A percentile compares a stretch with the other conserved stretches of the same genome.
Conservation (phyloP, 495 filamentous ascomycete species). For the Hypoxylon trugodes region DNA sequence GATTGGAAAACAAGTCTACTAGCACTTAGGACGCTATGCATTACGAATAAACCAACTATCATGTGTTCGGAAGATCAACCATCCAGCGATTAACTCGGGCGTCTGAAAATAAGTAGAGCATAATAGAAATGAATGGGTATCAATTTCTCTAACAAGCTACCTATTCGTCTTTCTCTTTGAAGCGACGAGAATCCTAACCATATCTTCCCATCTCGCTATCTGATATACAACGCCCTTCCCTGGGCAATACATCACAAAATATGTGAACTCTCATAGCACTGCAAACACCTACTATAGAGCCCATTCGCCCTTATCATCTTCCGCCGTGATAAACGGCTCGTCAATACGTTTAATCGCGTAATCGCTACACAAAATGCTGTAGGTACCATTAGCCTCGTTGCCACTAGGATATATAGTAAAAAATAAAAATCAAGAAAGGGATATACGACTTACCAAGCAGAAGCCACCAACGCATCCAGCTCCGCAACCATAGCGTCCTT, state of each 20-base stretch:
- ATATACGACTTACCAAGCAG: conserved; percentile 76
- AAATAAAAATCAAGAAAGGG: neutral
- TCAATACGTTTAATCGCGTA: conserved; percentile 92
- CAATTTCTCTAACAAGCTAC: conserved; percentile 39
- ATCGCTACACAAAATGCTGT: conserved; percentile 87
- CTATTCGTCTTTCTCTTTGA: no score
- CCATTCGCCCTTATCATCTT: conserved; percentile 84
- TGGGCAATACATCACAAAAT: conserved; percentile 11
- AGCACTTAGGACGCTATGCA: no score
- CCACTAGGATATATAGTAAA: neutral
- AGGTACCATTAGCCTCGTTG: conserved; percentile 15
- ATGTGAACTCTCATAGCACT: neutral
- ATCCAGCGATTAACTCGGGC: no score
- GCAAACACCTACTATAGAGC: conserved; percentile 61
- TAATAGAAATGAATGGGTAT: conserved; percentile 30
- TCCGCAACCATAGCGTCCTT: conserved; percentile 87
- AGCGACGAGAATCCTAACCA: no score
- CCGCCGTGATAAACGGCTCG: conserved; percentile 80
- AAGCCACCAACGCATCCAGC: conserved; percentile 85
- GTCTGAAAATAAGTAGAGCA: no score
- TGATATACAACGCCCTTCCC: conserved; percentile 16
- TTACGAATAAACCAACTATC: no score
- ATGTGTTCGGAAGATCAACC: no score
- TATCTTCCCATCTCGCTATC: no score
- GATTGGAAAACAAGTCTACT: no score